Base-by-base conservation (phyloP, 495 filamentous ascomycete species). In the Penicillium verhagenii region DNA sequence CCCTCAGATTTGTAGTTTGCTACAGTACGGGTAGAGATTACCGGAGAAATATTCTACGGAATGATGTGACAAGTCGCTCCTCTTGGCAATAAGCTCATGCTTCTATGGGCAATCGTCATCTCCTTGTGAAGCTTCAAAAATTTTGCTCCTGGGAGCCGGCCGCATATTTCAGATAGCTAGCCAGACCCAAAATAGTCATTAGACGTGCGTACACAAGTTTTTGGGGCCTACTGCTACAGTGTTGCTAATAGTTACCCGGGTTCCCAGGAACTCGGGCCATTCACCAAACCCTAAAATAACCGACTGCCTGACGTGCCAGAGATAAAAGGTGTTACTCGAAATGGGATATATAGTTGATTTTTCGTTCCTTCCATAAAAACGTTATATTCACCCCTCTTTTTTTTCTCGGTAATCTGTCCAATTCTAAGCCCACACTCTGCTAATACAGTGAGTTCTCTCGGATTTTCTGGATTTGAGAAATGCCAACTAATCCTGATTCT, bases 261-360 rank as follows among this genome's bases (percentile, higher is more conserved):
- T 49, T 49, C 47, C 47, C 26, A 49, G 47, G 47, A 49, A 49
- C 47, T 49, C 26, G n/a, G 24, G 24, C 44, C 44, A 28, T 28
- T 10, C n/a, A n/a, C 13, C 26, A 5, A 23, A 28, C 47, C 47
- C 47, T 50, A 39, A 50, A 31, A 50, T 50, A 37, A 31, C 29
- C 9, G 29, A 50, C 13, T 50, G 47, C 33, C 31, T 38, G 24
- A 20, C 19, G 29, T 50, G 31, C 24, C 20, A 26, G n/a, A n/a
- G n/a, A n/a, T n/a, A n/a, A n/a, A n/a, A n/a, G n/a, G 47, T 18
- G 47, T 13, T 11, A 39, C 24, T 49, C 7, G 6, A 38, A 38
- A 6, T 6, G 19, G 10, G 31, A 31, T 50, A 50, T 23, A 37
- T 50, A 50, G 8, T 20, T 35, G 9, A 31, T 31, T 31, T 31